Conservation (phyloP, 2,329 filamentous ascomycete genomes). For the Tympanopsis confertula region DNA sequence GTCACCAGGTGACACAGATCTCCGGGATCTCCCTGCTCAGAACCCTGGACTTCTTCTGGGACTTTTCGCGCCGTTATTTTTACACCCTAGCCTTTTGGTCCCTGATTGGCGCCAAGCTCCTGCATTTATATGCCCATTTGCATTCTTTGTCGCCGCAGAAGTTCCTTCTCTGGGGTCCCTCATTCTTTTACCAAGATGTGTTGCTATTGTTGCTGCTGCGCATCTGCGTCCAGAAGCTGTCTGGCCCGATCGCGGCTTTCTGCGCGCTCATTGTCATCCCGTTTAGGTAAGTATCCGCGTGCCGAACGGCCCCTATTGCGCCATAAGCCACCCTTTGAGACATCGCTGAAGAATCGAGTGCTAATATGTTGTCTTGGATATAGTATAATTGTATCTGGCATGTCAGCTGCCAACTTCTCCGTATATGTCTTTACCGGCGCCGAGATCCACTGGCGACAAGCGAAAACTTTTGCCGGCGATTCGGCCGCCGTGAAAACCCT, state of each 20-base stretch:
- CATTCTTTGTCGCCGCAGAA: neutral
- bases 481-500: neutral
- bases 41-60: too few relatives aligned
- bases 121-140: neutral
- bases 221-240: neutral
- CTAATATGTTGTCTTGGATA: neutral
- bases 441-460: constrained; percentile 1
- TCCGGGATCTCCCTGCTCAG: too few relatives aligned
- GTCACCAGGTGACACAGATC: too few relatives aligned
- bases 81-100: neutral
- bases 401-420: neutral
- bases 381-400: neutral
- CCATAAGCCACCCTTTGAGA: neutral
- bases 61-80: neutral
- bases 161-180: neutral
- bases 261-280: neutral
- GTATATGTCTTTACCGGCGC: neutral
- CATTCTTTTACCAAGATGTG: neutral
- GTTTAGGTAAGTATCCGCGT: neutral
- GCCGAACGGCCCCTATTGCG: too few relatives aligned
- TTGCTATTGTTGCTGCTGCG: neutral
- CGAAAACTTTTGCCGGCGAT: neutral
- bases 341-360: neutral
- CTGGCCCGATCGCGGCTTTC: neutral
- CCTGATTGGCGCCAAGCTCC: neutral